Evolutionary conservation across 257 asterid species (phyloP), one percentile per base, ranked within the genome.

Genomic region (Nicotiana obtusifolia): DNA sequence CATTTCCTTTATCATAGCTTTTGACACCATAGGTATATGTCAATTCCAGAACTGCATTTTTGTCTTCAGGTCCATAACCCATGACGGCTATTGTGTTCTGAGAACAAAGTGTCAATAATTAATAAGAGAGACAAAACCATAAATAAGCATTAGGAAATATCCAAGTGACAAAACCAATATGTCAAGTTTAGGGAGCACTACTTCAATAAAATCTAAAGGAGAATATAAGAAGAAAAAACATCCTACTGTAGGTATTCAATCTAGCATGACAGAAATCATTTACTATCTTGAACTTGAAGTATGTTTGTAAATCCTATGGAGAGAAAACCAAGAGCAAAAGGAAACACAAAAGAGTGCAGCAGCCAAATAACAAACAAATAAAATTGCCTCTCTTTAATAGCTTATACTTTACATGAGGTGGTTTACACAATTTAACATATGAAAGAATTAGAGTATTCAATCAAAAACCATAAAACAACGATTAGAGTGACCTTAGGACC

Each of bases 61-160:
- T 84, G 53, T 92, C 97, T 85, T 94, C 97, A 68, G 95, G 94
- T 33, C 94, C 97, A 82, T 92, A 94, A 61, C 98, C 97, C 97
- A 94, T 80, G 89, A 88, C 79, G 64, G 95, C 96, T 81, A 88
- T 82, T 81, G 93, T 86, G 80, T 81, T 87, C 98, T 93, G 91
- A 54, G 81, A 77, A 82, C 47, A 67, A 67, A 53, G 67, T 52
- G 54, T 57, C n/a, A n/a, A n/a, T 64, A 56, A 30, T 71, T 49
- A 54, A 33, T 22, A 76, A 65, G 41, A 68, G 11, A 53, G 13
- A 14, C 19, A 37, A 26, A 20, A 11, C 28, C 37, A 59, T 59
- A 67, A 16, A 31, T 35, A 9, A 37, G 67, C 68, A 82, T 15
- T 7, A 5, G 65, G 30, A 54, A 37, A 24, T 13, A 10, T 0